phyloP scores from a whole-genome alignment of 352 stramenopile genomes.

The Globisporangium nunn region DNA sequence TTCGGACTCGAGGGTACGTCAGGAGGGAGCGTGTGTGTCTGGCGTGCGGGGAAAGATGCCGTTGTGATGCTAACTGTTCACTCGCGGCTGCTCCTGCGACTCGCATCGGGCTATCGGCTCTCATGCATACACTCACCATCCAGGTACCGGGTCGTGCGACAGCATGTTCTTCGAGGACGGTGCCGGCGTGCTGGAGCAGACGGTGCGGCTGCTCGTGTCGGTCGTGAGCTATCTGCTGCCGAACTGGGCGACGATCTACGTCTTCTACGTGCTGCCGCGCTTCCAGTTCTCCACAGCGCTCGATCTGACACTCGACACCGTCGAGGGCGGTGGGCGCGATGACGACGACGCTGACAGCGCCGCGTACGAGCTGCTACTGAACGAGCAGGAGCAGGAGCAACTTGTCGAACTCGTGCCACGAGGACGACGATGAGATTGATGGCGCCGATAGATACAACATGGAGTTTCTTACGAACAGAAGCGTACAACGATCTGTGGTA shows the following conservation, averaged over 20 bases:
- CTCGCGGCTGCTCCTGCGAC: not conserved
- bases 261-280: conserved; percentile 61
- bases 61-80: not conserved
- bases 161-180: conserved; percentile 72
- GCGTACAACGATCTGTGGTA: too few species aligned
- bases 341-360: conserved; percentile 6
- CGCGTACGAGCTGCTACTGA: conserved; percentile 26
- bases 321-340: conserved; percentile 6
- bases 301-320: conserved; percentile 42
- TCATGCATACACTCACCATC: too few species aligned
- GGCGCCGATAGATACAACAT: too few species aligned
- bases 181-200: conserved; percentile 45
- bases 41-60: not conserved
- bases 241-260: conserved; percentile 62
- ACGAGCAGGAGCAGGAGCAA: conserved; percentile 14
- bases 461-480: too few species aligned
- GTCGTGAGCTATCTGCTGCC: conserved; percentile 47
- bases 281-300: conserved; percentile 57
- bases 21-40: not conserved
- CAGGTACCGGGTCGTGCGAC: conserved; percentile 38
- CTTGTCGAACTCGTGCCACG: too few species aligned
- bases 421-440: too few species aligned
- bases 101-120: not conserved
- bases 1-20: conserved; percentile 34
- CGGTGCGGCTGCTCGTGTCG: conserved; percentile 39